Conservation (phyloP, 116 monocot genomes). For the Papilionanthe hybrid region DNA sequence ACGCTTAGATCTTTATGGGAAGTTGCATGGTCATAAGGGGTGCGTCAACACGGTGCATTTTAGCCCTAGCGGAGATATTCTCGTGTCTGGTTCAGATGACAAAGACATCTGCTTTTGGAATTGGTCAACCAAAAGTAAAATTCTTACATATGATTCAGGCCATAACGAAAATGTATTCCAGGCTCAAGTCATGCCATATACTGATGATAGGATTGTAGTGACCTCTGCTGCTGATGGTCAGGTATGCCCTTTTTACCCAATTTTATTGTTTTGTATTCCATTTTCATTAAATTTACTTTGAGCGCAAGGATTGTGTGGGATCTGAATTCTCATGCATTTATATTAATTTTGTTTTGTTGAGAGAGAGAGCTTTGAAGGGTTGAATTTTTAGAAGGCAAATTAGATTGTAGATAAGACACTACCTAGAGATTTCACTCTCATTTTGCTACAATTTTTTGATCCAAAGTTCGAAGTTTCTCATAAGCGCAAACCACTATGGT, state of each 20-base stretch:
- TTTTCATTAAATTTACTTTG: background rate
- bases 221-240: conserved; percentile 78
- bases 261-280: background rate
- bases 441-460: no score
- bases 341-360: no score
- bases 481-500: no score
- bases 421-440: no score
- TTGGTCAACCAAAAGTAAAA: conserved; percentile 45
- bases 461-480: no score
- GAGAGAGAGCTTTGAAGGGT: no score
- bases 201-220: conserved; percentile 59
- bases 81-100: conserved; percentile 78
- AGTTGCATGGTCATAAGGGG: conserved; percentile 54
- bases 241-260: conserved; percentile 25
- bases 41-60: conserved; percentile 71
- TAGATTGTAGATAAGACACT: no score
- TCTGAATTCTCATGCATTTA: no score
- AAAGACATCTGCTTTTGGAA: conserved; percentile 68
- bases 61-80: conserved; percentile 44
- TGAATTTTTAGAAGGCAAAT: no score
- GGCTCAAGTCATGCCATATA: conserved; percentile 73
- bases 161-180: conserved; percentile 66
- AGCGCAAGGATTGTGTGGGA: no score
- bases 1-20: conserved; percentile 47
- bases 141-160: conserved; percentile 56